phyloP scores from a whole-genome alignment of 805 yeast species.

The Dipodascopsis uninucleata region DNA sequence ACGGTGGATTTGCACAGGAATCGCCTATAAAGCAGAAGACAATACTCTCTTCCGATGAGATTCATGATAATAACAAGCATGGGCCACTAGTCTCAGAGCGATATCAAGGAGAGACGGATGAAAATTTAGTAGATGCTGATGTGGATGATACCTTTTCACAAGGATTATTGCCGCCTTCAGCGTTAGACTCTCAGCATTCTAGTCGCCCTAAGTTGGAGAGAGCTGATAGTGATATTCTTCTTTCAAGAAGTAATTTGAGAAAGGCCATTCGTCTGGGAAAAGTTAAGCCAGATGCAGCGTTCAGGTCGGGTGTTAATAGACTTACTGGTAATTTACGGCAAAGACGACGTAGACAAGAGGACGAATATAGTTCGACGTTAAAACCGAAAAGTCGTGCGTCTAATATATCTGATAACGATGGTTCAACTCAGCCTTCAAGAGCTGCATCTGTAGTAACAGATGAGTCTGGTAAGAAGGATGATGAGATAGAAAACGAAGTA shows the following conservation, averaged over 20 bases:
- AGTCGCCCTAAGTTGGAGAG: conserved; percentile 29
- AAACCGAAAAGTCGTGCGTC: neutral
- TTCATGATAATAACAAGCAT: no score
- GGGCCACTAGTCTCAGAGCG: no score
- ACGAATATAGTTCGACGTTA: neutral
- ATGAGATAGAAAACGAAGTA: conserved; percentile 4
- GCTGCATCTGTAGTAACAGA: conserved; percentile 37
- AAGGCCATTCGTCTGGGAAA: conserved; percentile 27
- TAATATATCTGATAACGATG: neutral
- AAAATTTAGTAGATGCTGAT: no score
- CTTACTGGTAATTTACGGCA: conserved; percentile 19
- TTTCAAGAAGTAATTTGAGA: conserved; percentile 18
- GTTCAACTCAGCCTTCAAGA: conserved; percentile 1
- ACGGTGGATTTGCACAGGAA: no score
- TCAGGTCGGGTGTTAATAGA: conserved; percentile 27
- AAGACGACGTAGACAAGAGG: conserved; percentile 9
- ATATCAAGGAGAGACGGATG: no score
- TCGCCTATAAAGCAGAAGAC: no score
- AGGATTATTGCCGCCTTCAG: no score
- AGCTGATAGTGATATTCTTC: conserved; percentile 7
- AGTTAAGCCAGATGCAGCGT: conserved; percentile 28
- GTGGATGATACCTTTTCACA: no score
- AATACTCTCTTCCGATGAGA: no score
- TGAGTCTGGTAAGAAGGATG: neutral
- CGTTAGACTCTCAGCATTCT: conserved; percentile 18